phyloP scores from a whole-genome alignment of 768 basidiomycete genomes.

The Zangia roseola region DNA sequence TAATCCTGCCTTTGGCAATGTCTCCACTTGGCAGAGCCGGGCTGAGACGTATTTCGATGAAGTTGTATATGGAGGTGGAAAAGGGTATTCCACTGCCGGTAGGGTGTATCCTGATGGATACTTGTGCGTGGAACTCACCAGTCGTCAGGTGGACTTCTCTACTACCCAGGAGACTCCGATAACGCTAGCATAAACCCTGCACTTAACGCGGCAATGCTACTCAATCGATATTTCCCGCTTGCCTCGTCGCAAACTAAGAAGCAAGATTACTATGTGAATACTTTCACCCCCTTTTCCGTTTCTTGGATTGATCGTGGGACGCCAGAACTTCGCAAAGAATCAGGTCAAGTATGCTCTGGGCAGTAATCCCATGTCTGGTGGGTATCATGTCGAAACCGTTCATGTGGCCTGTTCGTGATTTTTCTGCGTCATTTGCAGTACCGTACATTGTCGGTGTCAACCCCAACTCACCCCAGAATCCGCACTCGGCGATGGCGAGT shows the following conservation, averaged over 20 bases:
- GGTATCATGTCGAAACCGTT: slow-evolving; percentile 12
- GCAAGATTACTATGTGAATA: slow-evolving; percentile 56
- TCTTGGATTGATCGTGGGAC: slow-evolving; percentile 6
- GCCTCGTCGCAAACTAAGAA: slow-evolving; percentile 61
- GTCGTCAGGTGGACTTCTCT: slow-evolving; percentile 70
- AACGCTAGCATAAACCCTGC: slow-evolving; percentile 81
- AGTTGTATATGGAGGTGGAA: slow-evolving; percentile 57
- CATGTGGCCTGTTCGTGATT: not conserved
- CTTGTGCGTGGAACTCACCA: not conserved
- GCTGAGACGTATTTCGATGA: slow-evolving; percentile 77
- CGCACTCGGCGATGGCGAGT: slow-evolving; percentile 86
- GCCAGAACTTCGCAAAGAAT: slow-evolving; percentile 65
- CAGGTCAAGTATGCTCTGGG: slow-evolving; percentile 86
- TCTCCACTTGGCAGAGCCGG: slow-evolving; percentile 63
- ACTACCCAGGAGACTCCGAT: slow-evolving; percentile 82
- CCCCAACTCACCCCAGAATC: slow-evolving; percentile 88
- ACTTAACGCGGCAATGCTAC: slow-evolving; percentile 81
- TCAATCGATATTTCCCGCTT: slow-evolving; percentile 73
- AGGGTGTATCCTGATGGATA: slow-evolving; percentile 13
- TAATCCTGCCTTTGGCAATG: slow-evolving; percentile 54
- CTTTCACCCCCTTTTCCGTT: not conserved
- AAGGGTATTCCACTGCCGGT: slow-evolving; percentile 64
- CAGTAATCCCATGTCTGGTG: slow-evolving; percentile 86
- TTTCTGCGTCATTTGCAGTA: not conserved
- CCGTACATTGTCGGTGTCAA: slow-evolving; percentile 83